A percentile compares a stretch with the other conserved stretches of the same genome.
Evolutionary conservation across 371 early-diverging fungal genomes (phyloP).

Genomic region (Mucor racemosus): DNA sequence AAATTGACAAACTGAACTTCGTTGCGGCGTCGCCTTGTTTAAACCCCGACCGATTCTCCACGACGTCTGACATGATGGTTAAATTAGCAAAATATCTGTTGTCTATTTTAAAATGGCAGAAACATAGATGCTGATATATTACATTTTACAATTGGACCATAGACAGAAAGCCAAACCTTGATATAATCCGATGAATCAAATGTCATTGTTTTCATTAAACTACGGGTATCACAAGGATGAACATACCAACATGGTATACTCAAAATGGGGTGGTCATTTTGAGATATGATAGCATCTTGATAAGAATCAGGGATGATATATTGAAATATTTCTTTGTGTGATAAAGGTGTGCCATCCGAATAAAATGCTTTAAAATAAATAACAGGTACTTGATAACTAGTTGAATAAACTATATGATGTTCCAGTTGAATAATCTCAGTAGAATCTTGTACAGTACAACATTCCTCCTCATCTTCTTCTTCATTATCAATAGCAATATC

Average conservation of each 20-base stretch:
- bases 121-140: constrained; percentile 17
- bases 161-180: constrained; percentile 44
- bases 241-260: constrained; percentile 66
- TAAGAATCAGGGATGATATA: constrained; percentile 44
- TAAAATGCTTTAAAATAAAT: constrained; percentile 65
- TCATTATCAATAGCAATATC: neutral
- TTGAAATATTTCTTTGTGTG: constrained; percentile 53
- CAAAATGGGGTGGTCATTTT: constrained; percentile 69
- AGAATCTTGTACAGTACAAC: neutral
- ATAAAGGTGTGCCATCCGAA: constrained; percentile 51
- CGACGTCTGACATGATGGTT: too few species aligned
- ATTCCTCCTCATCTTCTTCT: constrained; percentile 7
- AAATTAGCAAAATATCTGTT: too few species aligned
- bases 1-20: too few species aligned
- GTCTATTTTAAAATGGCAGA: neutral
- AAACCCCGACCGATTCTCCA: too few species aligned
- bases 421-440: constrained; percentile 39
- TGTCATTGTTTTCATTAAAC: constrained; percentile 44
- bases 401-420: constrained; percentile 74
- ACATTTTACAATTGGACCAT: constrained; percentile 36
- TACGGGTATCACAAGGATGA: constrained; percentile 76
- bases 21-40: too few species aligned
- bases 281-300: constrained; percentile 34
- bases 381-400: constrained; percentile 72
- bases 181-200: constrained; percentile 27